Percentiles rank a stretch among this genome's conserved stretches.
These are phyloP conservation scores for Pythium folliculosum DNA, from an alignment of 352 stramenopile genomes.

Conservation along the genomic window DNA sequence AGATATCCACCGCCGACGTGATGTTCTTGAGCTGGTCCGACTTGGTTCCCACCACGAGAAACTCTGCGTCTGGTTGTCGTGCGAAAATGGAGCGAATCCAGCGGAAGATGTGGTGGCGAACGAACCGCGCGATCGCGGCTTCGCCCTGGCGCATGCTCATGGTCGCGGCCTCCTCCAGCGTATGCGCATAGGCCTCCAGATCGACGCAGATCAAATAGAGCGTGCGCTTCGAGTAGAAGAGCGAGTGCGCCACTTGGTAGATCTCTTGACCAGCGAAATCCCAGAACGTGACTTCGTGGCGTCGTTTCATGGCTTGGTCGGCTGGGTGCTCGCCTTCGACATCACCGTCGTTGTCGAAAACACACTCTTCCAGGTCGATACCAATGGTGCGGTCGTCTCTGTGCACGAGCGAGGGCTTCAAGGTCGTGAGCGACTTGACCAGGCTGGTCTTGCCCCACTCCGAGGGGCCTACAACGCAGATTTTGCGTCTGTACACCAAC, in stretches of 20 bases:
- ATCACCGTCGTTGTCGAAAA: constrained; percentile 16
- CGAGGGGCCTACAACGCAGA: constrained; percentile 36
- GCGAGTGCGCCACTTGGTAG: constrained; percentile 20
- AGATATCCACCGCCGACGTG: constrained; percentile 1
- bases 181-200: constrained; percentile 9
- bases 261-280: constrained; percentile 27
- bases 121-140: constrained; percentile 11
- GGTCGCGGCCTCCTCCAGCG: background rate
- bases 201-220: constrained; percentile 26
- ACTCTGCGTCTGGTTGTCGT: constrained; percentile 22
- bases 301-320: background rate
- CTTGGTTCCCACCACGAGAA: constrained; percentile 30
- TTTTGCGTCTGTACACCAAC: constrained; percentile 31
- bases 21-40: constrained; percentile 16
- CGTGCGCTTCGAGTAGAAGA: constrained; percentile 26
- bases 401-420: constrained; percentile 19
- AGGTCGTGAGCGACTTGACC: constrained; percentile 33
- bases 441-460: constrained; percentile 43
- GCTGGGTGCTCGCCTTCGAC: background rate
- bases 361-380: constrained; percentile 35
- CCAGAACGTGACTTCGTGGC: constrained; percentile 24
- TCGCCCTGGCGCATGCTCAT: constrained; percentile 4
- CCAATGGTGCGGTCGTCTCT: constrained; percentile 36
- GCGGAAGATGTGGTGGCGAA: constrained; percentile 21
- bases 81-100: constrained; percentile 27